A percentile compares a stretch with the other conserved stretches of the same genome.
These are phyloP conservation scores for Solanum etuberosum DNA, from an alignment of 257 asterid species.

Conservation along the genomic window DNA sequence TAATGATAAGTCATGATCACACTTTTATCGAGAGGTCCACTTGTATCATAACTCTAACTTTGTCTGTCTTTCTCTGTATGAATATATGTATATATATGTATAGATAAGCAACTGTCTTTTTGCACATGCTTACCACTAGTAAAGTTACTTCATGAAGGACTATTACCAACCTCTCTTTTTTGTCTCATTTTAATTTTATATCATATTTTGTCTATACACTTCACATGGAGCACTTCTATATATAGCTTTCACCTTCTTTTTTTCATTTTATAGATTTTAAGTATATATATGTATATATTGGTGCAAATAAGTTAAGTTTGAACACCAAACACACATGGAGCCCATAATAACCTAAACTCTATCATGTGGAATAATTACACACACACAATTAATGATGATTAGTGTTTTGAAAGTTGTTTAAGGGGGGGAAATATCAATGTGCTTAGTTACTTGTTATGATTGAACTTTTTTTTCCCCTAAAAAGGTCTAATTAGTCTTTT, in stretches of 20 bases:
- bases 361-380: conserved; percentile 13
- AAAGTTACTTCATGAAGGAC: neutral
- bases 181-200: neutral
- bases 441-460: neutral
- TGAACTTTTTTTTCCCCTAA: neutral
- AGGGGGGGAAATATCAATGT: neutral
- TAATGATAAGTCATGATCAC: conserved; percentile 12
- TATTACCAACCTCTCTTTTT: neutral
- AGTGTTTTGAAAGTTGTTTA: no score
- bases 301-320: neutral
- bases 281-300: neutral
- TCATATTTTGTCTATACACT: neutral
- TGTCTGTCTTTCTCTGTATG: neutral
- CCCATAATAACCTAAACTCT: neutral
- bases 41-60: neutral
- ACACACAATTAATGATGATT: neutral
- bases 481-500: no score
- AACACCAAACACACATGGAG: conserved; percentile 1
- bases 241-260: neutral
- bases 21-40: neutral
- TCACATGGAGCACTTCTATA: neutral
- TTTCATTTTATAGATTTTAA: neutral
- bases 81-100: no score
- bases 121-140: conserved; percentile 32
- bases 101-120: conserved; percentile 17